Conservation (phyloP, 208 protist genomes). For the Lotmaria passim region DNA sequence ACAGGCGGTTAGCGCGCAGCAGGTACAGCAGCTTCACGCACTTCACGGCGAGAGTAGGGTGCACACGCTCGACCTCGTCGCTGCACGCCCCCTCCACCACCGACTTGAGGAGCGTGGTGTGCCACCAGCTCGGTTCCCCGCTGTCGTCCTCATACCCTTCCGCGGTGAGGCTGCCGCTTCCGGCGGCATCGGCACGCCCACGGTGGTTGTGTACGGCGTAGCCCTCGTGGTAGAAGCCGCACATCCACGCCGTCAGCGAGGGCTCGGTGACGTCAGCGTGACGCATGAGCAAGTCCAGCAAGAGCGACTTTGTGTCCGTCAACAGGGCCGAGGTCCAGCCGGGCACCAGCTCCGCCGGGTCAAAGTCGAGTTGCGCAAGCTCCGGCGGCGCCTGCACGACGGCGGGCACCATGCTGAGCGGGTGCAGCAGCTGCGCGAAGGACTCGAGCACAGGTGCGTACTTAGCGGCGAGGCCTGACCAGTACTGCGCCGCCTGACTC, state of each 20-base stretch:
- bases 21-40: conserved; percentile 83
- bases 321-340: conserved; percentile 31
- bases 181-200: conserved; percentile 5
- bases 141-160: not conserved
- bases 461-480: conserved; percentile 44
- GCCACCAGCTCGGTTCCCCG: conserved; percentile 26
- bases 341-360: conserved; percentile 36
- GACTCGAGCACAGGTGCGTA: conserved; percentile 47
- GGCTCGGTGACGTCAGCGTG: conserved; percentile 57
- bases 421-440: conserved; percentile 40
- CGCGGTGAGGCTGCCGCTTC: not conserved
- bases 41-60: conserved; percentile 76
- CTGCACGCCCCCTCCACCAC: conserved; percentile 72
- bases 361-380: conserved; percentile 70
- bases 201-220: conserved; percentile 2
- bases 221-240: conserved; percentile 44
- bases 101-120: conserved; percentile 49
- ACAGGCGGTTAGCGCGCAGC: conserved; percentile 67
- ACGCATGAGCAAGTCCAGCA: conserved; percentile 83
- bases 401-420: conserved; percentile 19
- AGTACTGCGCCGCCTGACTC: conserved; percentile 55
- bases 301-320: conserved; percentile 63
- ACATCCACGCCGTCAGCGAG: conserved; percentile 64
- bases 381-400: conserved; percentile 65
- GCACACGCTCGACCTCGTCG: conserved; percentile 41